Percentiles rank a stretch among this genome's conserved stretches.
These are phyloP conservation scores for Selaginella tamariscina DNA, from an alignment of 75 land plant genomes.

Conservation along the genomic window DNA sequence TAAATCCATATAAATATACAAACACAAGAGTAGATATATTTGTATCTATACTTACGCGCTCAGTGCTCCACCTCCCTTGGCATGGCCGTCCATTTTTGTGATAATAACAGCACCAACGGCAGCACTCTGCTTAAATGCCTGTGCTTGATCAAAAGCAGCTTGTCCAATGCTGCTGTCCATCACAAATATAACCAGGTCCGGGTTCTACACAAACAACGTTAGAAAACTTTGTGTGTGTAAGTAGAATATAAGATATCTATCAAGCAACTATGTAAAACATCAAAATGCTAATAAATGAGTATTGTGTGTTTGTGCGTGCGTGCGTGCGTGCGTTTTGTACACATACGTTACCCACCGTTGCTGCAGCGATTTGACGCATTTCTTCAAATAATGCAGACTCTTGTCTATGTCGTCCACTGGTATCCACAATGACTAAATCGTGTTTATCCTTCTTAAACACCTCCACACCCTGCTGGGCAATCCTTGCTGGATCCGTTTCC, in stretches of 20 bases:
- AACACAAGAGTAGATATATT: too few species aligned
- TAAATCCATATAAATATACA: too few species aligned
- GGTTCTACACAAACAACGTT: slow-evolving; percentile 45
- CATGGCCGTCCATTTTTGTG: slow-evolving; percentile 99
- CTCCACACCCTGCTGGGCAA: slow-evolving; percentile 91
- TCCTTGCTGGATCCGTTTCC: slow-evolving; percentile 93
- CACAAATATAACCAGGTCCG: slow-evolving; percentile 91
- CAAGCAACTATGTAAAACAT: too few species aligned
- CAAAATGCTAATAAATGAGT: too few species aligned
- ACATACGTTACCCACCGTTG: slow-evolving; percentile 45
- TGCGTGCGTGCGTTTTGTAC: too few species aligned
- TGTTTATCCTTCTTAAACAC: slow-evolving; percentile 83
- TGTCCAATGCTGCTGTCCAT: slow-evolving; percentile 99
- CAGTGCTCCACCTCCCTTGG: slow-evolving; percentile 98
- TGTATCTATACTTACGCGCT: too few species aligned
- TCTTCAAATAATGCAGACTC: slow-evolving; percentile 98
- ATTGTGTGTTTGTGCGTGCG: too few species aligned
- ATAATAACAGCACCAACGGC: slow-evolving; percentile 95
- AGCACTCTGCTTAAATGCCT: slow-evolving; percentile 95
- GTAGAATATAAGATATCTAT: neutral
- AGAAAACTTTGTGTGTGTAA: neutral
- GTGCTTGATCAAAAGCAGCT: slow-evolving; percentile 97
- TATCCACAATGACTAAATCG: slow-evolving; percentile 94
- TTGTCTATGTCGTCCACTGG: slow-evolving; percentile 97
- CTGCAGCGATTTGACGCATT: slow-evolving; percentile 98